Evolutionary conservation across 1,139 yeast species (phyloP).

Genomic region (Pichia sp.): DNA sequence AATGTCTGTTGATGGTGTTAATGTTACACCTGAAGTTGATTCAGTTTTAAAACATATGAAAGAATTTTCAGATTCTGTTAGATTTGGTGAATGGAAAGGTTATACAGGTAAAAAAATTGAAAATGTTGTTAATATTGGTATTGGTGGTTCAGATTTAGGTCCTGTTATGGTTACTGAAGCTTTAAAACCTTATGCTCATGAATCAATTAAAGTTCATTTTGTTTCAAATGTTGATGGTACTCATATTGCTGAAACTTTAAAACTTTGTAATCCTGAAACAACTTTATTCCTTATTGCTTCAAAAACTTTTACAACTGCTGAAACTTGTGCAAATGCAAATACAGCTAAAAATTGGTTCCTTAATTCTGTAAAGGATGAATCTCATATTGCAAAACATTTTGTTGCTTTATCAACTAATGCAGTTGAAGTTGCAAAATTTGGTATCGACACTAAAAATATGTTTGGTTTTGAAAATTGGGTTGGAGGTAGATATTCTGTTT

Average conservation of each 20-base stretch:
- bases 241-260: slow-evolving; percentile 86
- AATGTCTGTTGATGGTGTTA: slow-evolving; percentile 83
- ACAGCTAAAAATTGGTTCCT: slow-evolving; percentile 95
- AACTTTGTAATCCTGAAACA: slow-evolving; percentile 75
- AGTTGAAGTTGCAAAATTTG: slow-evolving; percentile 83
- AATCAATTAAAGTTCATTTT: slow-evolving; percentile 76
- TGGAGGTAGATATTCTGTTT: slow-evolving; percentile 98
- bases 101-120: slow-evolving; percentile 92
- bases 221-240: slow-evolving; percentile 99
- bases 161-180: slow-evolving; percentile 99
- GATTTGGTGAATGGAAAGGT: slow-evolving; percentile 95
- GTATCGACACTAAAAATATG: slow-evolving; percentile 97
- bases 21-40: slow-evolving; percentile 88
- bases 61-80: slow-evolving; percentile 82
- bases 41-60: slow-evolving; percentile 90
- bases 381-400: slow-evolving; percentile 90
- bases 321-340: slow-evolving; percentile 92
- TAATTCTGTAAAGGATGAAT: slow-evolving; percentile 51
- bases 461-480: slow-evolving; percentile 98
- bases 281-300: slow-evolving; percentile 93
- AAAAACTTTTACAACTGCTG: slow-evolving; percentile 98
- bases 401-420: slow-evolving; percentile 96
- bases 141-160: slow-evolving; percentile 98
- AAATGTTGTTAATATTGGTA: slow-evolving; percentile 94
- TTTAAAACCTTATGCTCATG: slow-evolving; percentile 77